A percentile compares a stretch with the other conserved stretches of the same genome.
phyloP scores from a whole-genome alignment of 352 stramenopile species.

The Pythium apleroticum region DNA sequence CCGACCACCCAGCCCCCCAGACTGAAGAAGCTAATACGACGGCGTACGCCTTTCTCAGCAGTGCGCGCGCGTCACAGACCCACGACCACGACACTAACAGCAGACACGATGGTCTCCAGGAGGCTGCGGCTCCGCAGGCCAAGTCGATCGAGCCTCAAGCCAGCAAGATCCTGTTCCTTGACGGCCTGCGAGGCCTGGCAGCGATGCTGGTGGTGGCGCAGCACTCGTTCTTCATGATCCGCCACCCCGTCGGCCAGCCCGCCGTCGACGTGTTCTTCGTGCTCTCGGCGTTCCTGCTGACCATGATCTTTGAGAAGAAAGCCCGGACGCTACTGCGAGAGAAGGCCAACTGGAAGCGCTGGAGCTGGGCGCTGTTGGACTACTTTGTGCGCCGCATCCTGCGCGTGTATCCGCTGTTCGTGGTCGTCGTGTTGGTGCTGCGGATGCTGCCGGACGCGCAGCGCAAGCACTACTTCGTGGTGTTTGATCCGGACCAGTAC shows the following conservation, averaged over 20 bases:
- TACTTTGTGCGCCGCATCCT: slow-evolving; percentile 50
- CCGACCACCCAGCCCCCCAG: neutral
- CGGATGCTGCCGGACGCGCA: neutral
- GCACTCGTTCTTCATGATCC: slow-evolving; percentile 33
- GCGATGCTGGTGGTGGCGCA: slow-evolving; percentile 29
- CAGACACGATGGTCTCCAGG: neutral
- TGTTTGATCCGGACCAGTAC: neutral
- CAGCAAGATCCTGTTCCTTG: slow-evolving; percentile 33
- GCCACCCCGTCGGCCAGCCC: slow-evolving; percentile 38
- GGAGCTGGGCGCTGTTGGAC: slow-evolving; percentile 35
- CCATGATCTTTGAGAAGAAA: slow-evolving; percentile 55
- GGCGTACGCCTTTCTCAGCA: neutral
- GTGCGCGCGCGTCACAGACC: neutral
- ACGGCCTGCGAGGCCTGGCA: slow-evolving; percentile 30
- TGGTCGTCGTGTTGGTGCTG: slow-evolving; percentile 27
- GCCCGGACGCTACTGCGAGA: slow-evolving; percentile 31
- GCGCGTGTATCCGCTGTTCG: slow-evolving; percentile 53
- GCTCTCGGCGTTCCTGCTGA: slow-evolving; percentile 50
- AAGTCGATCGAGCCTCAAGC: neutral
- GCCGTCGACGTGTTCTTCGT: slow-evolving; percentile 59
- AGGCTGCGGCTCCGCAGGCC: neutral
- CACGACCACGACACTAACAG: neutral
- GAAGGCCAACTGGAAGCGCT: slow-evolving; percentile 28
- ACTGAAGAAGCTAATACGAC: neutral
- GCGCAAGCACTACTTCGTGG: slow-evolving; percentile 20